phyloP scores from a whole-genome alignment of 176 grass and related monocot species.

The Aegilops sharonensis region DNA sequence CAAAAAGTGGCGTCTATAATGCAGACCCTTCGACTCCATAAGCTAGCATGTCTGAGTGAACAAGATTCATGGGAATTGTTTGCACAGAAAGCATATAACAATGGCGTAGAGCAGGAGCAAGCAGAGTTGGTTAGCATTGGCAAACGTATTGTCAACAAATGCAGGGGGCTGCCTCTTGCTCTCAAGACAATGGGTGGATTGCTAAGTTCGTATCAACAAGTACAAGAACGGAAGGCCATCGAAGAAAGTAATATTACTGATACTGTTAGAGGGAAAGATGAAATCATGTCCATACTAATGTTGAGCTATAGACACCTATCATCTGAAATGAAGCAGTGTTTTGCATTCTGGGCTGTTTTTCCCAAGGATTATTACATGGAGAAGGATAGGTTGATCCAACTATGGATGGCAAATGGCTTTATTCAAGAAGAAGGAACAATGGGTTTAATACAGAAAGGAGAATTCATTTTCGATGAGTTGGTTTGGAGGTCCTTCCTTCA shows the following conservation, averaged over 20 bases:
- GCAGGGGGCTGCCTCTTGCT: slow-evolving; percentile 15
- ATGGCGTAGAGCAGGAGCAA: background rate
- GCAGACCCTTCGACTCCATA: too few relatives aligned
- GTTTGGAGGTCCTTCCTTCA: too few relatives aligned
- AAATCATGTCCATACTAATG: background rate
- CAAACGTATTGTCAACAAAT: background rate
- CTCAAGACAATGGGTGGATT: slow-evolving; percentile 11
- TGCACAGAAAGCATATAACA: too few relatives aligned
- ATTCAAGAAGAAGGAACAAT: too few relatives aligned
- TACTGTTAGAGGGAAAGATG: background rate
- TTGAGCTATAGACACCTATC: background rate
- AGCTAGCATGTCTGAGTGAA: too few relatives aligned
- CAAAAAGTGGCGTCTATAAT: too few relatives aligned
- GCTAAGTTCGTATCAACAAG: slow-evolving; percentile 3
- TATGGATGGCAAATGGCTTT: too few relatives aligned
- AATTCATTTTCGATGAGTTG: too few relatives aligned
- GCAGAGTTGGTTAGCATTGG: background rate
- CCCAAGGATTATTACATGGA: too few relatives aligned
- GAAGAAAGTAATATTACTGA: background rate
- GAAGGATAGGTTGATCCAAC: too few relatives aligned
- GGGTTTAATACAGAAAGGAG: too few relatives aligned
- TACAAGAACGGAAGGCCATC: slow-evolving; percentile 11
- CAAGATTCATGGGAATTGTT: too few relatives aligned
- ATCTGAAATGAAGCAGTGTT: slow-evolving; percentile 29
- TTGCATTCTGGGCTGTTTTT: slow-evolving; percentile 19